Conservation (phyloP, 345 rosid genomes). For the Camelina hispida region DNA sequence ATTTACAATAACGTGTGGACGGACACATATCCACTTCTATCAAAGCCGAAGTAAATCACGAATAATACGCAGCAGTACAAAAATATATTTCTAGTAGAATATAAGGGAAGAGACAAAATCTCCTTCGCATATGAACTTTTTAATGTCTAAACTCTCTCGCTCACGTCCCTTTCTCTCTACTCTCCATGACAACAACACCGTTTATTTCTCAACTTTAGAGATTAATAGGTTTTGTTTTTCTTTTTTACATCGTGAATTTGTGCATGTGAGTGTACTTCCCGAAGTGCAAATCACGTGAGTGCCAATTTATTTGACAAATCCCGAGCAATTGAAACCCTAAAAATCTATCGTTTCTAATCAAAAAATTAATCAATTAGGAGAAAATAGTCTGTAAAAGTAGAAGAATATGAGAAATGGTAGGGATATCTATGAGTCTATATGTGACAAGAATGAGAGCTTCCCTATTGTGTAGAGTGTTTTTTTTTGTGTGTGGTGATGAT, state of each 20-base stretch:
- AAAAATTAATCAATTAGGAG: not conserved
- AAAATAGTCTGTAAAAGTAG: slow-evolving; percentile 27
- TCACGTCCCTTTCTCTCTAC: slow-evolving; percentile 40
- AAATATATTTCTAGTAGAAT: slow-evolving; percentile 14
- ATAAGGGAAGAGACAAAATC: slow-evolving; percentile 27
- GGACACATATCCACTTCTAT: slow-evolving; percentile 9
- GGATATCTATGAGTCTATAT: slow-evolving; percentile 25
- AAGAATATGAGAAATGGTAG: slow-evolving; percentile 23
- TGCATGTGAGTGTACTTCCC: slow-evolving; percentile 49
- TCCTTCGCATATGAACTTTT: slow-evolving; percentile 11
- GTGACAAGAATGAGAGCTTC: slow-evolving; percentile 27
- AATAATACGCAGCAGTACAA: slow-evolving; percentile 14
- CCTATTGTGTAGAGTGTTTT: slow-evolving; percentile 24
- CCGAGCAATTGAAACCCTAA: slow-evolving; percentile 30
- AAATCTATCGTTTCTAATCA: slow-evolving; percentile 3
- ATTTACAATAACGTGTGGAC: not conserved
- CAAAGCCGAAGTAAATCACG: slow-evolving; percentile 7
- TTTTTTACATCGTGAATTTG: slow-evolving; percentile 17
- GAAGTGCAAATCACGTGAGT: slow-evolving; percentile 45
- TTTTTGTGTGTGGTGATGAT: slow-evolving; percentile 37
- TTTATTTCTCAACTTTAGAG: slow-evolving; percentile 33
- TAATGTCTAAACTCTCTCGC: slow-evolving; percentile 32
- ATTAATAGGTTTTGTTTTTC: slow-evolving; percentile 27
- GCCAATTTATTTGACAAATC: slow-evolving; percentile 27
- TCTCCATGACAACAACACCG: slow-evolving; percentile 14